phyloP scores from a whole-genome alignment of 192 early-diverging fungal genomes.

The Cladochytrium replicatum region DNA sequence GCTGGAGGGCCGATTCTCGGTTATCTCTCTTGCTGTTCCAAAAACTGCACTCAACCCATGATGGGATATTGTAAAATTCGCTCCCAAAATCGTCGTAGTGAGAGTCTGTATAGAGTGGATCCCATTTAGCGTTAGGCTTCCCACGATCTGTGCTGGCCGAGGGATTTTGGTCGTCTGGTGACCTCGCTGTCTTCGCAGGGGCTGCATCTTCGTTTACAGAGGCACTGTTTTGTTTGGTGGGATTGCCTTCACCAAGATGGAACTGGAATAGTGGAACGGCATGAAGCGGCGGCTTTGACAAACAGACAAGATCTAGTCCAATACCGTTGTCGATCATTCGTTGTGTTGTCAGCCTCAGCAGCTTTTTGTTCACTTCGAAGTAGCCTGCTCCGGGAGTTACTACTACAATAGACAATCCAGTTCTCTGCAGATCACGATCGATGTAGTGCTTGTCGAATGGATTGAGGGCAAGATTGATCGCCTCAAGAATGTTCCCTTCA shows the following conservation, averaged over 20 bases:
- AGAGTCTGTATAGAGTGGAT: slow-evolving; percentile 41
- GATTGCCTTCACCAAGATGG: slow-evolving; percentile 1
- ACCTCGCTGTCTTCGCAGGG: neutral
- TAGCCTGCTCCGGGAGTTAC: slow-evolving; percentile 83
- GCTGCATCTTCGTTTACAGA: too few relatives aligned
- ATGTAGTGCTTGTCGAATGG: slow-evolving; percentile 89
- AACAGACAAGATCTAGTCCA: slow-evolving; percentile 83
- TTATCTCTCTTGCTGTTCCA: slow-evolving; percentile 54
- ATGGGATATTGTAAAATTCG: slow-evolving; percentile 60
- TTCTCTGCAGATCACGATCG: slow-evolving; percentile 86
- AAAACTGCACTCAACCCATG: slow-evolving; percentile 91
- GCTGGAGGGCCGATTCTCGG: slow-evolving; percentile 13
- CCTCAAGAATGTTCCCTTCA: slow-evolving; percentile 92
- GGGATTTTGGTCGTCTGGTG: neutral
- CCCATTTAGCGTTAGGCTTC: too few relatives aligned
- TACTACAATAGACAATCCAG: slow-evolving; percentile 79
- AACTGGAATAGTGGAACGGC: slow-evolving; percentile 82
- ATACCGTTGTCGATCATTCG: slow-evolving; percentile 88
- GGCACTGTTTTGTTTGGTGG: neutral
- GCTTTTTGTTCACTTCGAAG: slow-evolving; percentile 75
- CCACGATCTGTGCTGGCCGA: too few relatives aligned
- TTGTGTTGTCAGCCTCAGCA: slow-evolving; percentile 87
- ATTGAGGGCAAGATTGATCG: slow-evolving; percentile 92
- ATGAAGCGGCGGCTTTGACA: slow-evolving; percentile 78
- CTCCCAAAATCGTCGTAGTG: slow-evolving; percentile 15